phyloP scores from a whole-genome alignment of 495 filamentous ascomycete genomes.

The Xanthoparmelia taractica region DNA sequence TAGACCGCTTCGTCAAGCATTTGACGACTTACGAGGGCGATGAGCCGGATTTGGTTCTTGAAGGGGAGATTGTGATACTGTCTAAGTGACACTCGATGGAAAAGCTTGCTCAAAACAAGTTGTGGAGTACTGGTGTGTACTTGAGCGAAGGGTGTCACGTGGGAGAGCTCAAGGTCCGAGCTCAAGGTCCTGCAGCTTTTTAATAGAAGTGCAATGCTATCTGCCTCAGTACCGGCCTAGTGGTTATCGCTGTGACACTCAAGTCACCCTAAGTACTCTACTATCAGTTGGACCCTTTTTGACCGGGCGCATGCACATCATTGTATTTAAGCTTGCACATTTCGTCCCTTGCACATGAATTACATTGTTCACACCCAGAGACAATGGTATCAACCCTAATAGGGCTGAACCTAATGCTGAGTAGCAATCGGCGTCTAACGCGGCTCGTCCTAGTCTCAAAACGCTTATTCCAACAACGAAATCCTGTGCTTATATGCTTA shows the following conservation, averaged over 20 bases:
- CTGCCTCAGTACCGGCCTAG: too few relatives aligned
- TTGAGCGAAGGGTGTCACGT: neutral
- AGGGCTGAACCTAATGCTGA: neutral
- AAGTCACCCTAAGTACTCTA: neutral
- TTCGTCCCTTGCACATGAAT: neutral
- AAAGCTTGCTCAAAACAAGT: neutral
- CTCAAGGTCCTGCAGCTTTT: neutral
- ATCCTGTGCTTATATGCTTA: neutral
- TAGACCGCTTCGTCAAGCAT: neutral
- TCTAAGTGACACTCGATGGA: neutral
- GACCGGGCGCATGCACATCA: neutral
- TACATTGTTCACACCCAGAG: neutral
- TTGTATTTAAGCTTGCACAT: neutral
- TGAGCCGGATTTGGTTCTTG: neutral
- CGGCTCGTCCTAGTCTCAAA: neutral
- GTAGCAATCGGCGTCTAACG: neutral
- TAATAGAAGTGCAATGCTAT: neutral
- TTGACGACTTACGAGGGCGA: neutral
- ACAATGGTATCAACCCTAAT: neutral
- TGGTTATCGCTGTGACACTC: neutral
- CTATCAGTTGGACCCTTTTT: neutral
- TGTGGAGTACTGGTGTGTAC: neutral
- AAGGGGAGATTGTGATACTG: neutral
- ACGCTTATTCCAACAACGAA: too few relatives aligned
- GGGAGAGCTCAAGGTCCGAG: neutral